Conservation (phyloP, 2,329 filamentous ascomycete genomes). For the Penicillium vulpinum region DNA sequence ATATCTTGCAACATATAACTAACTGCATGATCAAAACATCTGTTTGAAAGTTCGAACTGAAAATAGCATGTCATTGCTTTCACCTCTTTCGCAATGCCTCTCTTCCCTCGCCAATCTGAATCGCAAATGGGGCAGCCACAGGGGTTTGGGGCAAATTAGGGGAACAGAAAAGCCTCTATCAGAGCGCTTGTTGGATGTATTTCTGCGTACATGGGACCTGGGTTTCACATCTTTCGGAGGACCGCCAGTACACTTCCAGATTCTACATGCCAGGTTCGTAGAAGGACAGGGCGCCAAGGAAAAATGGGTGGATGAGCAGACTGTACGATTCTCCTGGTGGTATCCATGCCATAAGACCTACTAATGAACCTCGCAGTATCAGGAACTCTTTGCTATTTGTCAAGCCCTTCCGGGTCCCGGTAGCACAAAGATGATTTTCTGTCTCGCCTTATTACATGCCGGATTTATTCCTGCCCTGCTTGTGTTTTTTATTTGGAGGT, state of each 20-base stretch:
- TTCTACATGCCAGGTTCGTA: slow-evolving; percentile 64
- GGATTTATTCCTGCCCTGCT: slow-evolving; percentile 60
- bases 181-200: slow-evolving; percentile 35
- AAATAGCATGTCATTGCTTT: slow-evolving; percentile 2
- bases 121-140: slow-evolving; percentile 3
- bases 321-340: slow-evolving; percentile 46
- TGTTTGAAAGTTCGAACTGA: background rate
- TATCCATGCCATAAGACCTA: background rate
- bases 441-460: slow-evolving; percentile 63
- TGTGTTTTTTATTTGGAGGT: slow-evolving; percentile 66
- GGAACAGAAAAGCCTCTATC: slow-evolving; percentile 12
- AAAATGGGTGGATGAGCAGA: slow-evolving; percentile 68
- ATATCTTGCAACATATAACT: background rate
- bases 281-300: slow-evolving; percentile 46
- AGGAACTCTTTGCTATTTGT: slow-evolving; percentile 69
- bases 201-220: slow-evolving; percentile 56
- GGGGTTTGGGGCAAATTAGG: background rate
- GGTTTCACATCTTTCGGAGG: slow-evolving; percentile 68
- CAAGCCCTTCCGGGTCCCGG: slow-evolving; percentile 68
- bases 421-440: slow-evolving; percentile 71
- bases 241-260: slow-evolving; percentile 69
- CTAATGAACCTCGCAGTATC: slow-evolving; percentile 52
- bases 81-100: slow-evolving; percentile 5
- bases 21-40: background rate
- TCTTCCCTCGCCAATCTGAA: slow-evolving; percentile 4